Base-by-base conservation (phyloP, 257 asterid genomes). In the Voacanga thouarsii region DNA sequence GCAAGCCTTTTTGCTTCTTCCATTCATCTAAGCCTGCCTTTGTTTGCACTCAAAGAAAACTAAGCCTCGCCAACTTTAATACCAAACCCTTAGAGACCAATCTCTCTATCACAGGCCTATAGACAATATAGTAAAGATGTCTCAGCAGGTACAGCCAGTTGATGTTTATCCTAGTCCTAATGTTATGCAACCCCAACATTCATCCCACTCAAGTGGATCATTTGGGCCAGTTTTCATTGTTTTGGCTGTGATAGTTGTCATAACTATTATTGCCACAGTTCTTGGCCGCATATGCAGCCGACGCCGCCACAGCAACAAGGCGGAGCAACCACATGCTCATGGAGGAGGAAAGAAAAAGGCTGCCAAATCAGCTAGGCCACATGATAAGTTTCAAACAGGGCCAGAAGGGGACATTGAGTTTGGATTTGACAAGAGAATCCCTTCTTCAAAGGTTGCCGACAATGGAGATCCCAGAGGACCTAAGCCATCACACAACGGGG, bases 181-280 rank as follows among this genome's bases (percentile, higher is more conserved):
- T 49, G 30, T 55, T 8, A 33, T 64, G 79, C 78, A 12, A 56
- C 72, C 78, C 86, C 56, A 77, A 77, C 75, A 90, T 61, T 69
- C 85, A n/a, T 66, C 93, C 44, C 87, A 74, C 71, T 83, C 94
- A 8, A 81, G 74, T 71, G 98, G 96, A 65, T 94, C 98, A 44
- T 94, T 92, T 67, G 91, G 87, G 51, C 96, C 95, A 0, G 98
- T 92, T 68, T 86, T 92, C 68, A 83, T 87, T 0, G 96, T 94
- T 75, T 63, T 94, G 75, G 98, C 90, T 7, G 86, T 92, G 65
- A 92, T 94, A 65, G 81, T 92, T 2, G 94, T 89, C 45, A 69
- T 94, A 3, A 88, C 94, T 1, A 86, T 90, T 55, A 82, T 89
- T 75, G 94, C 97, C 8, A 88, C 92, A 14, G 90, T 94, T 51